Evolutionary conservation across 2,329 filamentous ascomycete genomes (phyloP), one percentile per base, ranked within the genome.

Genomic region (Colletotrichum abscissum): DNA sequence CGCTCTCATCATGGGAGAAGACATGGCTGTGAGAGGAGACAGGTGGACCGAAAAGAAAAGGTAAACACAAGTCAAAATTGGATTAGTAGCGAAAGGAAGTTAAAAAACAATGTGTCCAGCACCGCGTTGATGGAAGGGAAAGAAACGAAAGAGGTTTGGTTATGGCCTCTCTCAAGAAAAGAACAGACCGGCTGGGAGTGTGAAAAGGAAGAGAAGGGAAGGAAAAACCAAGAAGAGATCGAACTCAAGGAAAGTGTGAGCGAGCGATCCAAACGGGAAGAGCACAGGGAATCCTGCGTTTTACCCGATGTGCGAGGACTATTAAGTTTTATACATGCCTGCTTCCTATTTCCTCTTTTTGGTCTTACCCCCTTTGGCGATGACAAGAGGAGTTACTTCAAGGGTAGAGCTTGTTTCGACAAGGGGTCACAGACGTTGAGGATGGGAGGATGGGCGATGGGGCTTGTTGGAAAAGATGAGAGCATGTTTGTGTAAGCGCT

Each of bases 1-100:
- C 56, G 80, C 70, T 70, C 75, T 80, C 42, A 49, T n/a, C 42
- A 79, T 78, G 66, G 78, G 78, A 46, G 80, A 80, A 75, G 78
- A 77, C 83, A 85, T 85, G 30, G 76, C 83, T 78, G 67, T 59
- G 76, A 75, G 76, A 73, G 71, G 75, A 74, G 73, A 73, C 63
- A 68, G 63, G 67, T 63, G 70, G 60, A 69, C 64, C 56, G 68
- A 75, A 74, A 72, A 67, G 74, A 70, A 76, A 68, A 68, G 69
- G 72, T 56, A 16, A 14, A 28, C 12, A 28, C 7, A 6, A 65
- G 71, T 63, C 67, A 63, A n/a, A 67, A 67, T 74, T 70, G 75
- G 75, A 71, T 60, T 8, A 65, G 11, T 19, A 42, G 24, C 19
- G 33, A 30, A 46, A 7, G 22, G 11, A 63, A 33, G 28, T 16